Evolutionary conservation across 148 eudicot genomes (phyloP), one percentile per base, ranked within the genome.

Genomic region (Arbutus unedo): DNA sequence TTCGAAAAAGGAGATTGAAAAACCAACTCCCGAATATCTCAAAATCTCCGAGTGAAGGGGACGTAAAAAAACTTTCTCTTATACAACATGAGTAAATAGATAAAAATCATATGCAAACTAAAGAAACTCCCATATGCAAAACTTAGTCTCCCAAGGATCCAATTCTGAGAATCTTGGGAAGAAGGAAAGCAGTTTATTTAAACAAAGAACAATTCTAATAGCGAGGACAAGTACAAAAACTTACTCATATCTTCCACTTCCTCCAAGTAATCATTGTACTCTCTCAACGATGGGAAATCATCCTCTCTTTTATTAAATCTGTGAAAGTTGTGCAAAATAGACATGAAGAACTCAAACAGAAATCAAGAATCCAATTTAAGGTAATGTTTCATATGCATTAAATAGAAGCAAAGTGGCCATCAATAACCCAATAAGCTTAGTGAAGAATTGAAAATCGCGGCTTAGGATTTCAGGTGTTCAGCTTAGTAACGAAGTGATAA

Each of bases 161-260:
- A 31, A 76, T 18, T 50, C 43, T 19, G n/a, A 21, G 64, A 7
- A 18, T 43, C 57, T 57, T 43, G 31, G 15, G 68, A n/a, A 59
- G 80, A 56, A 56, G 62, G 62, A 77, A 78, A 56, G 68, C 14
- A 56, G 9, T 57, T 18, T 31, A 18, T 31, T 3, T 13, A 13
- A 57, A 56, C 59, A 76, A 47, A 1, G 25, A 56, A 78, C 68
- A 41, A 2, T 44, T 6, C 23, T 19, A 31, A 59, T 54, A 70
- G 68, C 19, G 59, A 79, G 51, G 48, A 43, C 64, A 21, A 74
- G 45, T 78, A 6, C 67, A 79, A 59, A 10, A 79, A 87, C 98
- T 89, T 86, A 94, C 99, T 91, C 99, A 96, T 96, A 84, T 91
- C 94, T 83, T 96, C 98, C 79, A 96, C 98, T 83, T 94, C 97